A percentile compares a stretch with the other conserved stretches of the same genome.
Conservation (phyloP, 768 basidiomycete species). For the Boletus vinaceobasis region DNA sequence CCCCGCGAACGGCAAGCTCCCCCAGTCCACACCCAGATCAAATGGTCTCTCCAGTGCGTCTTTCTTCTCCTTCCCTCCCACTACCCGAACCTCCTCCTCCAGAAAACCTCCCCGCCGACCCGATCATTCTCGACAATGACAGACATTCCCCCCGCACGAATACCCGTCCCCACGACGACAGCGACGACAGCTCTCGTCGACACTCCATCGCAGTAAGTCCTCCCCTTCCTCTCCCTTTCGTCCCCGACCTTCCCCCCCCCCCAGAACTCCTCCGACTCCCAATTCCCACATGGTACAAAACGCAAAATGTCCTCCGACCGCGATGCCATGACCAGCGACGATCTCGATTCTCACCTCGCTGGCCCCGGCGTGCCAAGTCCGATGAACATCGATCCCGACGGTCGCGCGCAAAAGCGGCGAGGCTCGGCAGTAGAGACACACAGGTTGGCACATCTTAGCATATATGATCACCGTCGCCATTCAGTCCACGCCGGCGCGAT, state of each 20-base stretch:
- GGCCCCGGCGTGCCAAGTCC: slow-evolving; percentile 65
- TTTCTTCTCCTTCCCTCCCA: slow-evolving; percentile 8
- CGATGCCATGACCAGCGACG: slow-evolving; percentile 50
- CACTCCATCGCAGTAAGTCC: slow-evolving; percentile 66
- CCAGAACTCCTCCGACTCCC: slow-evolving; percentile 38
- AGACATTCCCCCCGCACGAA: slow-evolving; percentile 26
- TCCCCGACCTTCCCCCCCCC: background rate
- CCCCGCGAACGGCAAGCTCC: slow-evolving; percentile 15
- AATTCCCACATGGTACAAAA: slow-evolving; percentile 62
- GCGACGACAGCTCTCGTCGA: slow-evolving; percentile 66
- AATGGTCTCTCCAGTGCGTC: slow-evolving; percentile 26
- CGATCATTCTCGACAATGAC: slow-evolving; percentile 24
- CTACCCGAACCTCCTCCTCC: slow-evolving; percentile 19
- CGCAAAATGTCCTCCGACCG: slow-evolving; percentile 80
- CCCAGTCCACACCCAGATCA: slow-evolving; percentile 12
- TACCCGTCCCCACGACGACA: slow-evolving; percentile 44
- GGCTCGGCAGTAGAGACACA: slow-evolving; percentile 81
- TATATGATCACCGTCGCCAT: slow-evolving; percentile 70
- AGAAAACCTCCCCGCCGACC: slow-evolving; percentile 22
- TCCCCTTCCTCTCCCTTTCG: background rate
- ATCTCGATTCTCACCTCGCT: slow-evolving; percentile 62
- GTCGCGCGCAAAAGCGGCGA: slow-evolving; percentile 75
- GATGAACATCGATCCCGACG: slow-evolving; percentile 57
- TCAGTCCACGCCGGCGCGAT: slow-evolving; percentile 65
- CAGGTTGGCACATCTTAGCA: slow-evolving; percentile 67